Evolutionary conservation across 2,329 filamentous ascomycete species (phyloP), one percentile per base, ranked within the genome.

Genomic region (Harringtonia lauricola): DNA sequence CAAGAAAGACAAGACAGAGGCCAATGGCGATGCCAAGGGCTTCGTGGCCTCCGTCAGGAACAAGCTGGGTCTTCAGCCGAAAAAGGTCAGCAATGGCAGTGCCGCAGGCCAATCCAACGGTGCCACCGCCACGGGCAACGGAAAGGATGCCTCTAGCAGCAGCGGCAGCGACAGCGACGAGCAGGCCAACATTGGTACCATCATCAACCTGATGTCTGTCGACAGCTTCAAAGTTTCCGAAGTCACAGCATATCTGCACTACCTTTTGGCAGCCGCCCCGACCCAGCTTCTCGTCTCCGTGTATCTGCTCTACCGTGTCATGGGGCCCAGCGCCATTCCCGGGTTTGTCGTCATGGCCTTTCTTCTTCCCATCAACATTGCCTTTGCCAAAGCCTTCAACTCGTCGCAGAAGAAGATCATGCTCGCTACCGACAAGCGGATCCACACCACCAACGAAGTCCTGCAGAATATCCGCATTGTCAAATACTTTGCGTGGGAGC

Each of bases 201-300:
- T 98, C 56, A 98, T 98, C 68, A 98, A 96, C 62, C 71, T 98
- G 52, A 98, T 98, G 92, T 94, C 92, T 12, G 94, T 98, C 34
- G 94, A 98, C 67, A 95, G 90, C 39, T 96, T 96, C 77, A 98
- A 98, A 66, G 87, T 98, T 44, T 85, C 86, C 49, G 92, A 98
- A 59, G 82, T 95, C 47, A 92, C 87, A 31, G 85, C 90, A 0
- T 98, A 98, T 59, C 69, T 98, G 28, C 92, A 98, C 63, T 98
- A 94, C 63, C 70, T 98, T n/a, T 84, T 90, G 70, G 90, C 89
- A 1, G 81, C 84, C 48, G 89, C 90, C 2, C 92, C 92, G 0
- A 85, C 92, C 0, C 89, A 96, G 63, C 75, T 98, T 33, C 65
- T 84, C 37, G 76, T 95, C 37, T 86, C 88, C 6, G 72, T 96